A percentile compares a stretch with the other conserved stretches of the same genome.
Evolutionary conservation across 805 yeast species (phyloP).

Genomic region (Starmerella geochares): DNA sequence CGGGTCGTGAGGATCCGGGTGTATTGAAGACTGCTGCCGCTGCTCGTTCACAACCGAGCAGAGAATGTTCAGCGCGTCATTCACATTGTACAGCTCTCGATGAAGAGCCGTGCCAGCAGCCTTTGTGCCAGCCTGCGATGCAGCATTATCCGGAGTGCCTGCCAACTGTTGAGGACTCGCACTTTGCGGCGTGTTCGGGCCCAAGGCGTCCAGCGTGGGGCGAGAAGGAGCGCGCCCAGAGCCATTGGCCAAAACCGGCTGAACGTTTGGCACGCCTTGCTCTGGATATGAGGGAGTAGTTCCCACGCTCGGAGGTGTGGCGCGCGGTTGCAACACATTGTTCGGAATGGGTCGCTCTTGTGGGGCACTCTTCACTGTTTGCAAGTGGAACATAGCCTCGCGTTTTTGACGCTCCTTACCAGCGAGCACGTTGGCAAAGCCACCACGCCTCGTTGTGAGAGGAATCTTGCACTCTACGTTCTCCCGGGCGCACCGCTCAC

Average conservation of each 20-base stretch:
- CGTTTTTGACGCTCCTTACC: conserved; percentile 26
- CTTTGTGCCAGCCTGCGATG: no score
- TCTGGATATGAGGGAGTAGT: no score
- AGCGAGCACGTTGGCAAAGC: conserved; percentile 33
- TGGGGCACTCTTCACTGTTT: neutral
- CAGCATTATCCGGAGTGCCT: no score
- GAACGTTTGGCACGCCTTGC: no score
- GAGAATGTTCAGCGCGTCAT: conserved; percentile 34
- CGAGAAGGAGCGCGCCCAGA: no score
- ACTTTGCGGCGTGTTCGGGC: no score
- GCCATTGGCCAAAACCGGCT: no score
- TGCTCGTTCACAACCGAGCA: conserved; percentile 31
- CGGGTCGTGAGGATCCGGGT: neutral
- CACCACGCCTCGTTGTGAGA: conserved; percentile 46
- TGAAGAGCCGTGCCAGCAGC: conserved; percentile 11
- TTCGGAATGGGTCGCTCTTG: no score
- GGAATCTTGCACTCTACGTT: conserved; percentile 67
- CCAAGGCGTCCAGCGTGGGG: no score
- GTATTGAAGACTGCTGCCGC: neutral
- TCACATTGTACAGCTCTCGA: conserved; percentile 31
- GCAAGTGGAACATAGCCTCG: neutral
- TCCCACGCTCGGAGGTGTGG: no score
- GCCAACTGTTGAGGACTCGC: no score
- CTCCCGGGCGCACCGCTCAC: conserved; percentile 76
- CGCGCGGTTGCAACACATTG: neutral